Percentiles rank a stretch among this genome's conserved stretches.
phyloP scores from a whole-genome alignment of 169 alveolate species.

The Theileria parva region DNA sequence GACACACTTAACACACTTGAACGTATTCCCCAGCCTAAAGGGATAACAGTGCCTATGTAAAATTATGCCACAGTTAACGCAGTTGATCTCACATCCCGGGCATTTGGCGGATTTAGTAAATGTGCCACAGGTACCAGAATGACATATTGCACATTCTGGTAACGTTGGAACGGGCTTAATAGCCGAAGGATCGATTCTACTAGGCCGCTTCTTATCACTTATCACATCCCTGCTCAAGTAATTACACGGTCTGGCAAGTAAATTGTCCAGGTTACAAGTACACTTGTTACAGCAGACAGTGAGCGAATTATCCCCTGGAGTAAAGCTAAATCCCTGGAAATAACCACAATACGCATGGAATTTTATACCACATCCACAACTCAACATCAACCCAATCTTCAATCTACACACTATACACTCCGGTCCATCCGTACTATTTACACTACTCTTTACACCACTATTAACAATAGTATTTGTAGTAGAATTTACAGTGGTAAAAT shows the following conservation, averaged over 20 bases:
- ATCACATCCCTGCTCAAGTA: neutral
- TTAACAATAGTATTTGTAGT: neutral
- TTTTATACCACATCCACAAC: conserved; percentile 54
- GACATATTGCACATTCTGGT: no score
- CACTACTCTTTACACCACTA: neutral
- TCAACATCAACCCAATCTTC: conserved; percentile 30
- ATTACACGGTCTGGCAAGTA: neutral
- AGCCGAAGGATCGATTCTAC: neutral
- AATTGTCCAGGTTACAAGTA: neutral
- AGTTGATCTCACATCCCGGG: neutral
- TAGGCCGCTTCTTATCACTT: neutral
- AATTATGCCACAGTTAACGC: neutral
- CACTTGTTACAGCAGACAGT: no score
- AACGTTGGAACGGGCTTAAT: neutral
- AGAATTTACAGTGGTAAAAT: conserved; percentile 19
- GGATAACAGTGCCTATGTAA: neutral
- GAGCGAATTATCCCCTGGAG: neutral
- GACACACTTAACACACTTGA: neutral
- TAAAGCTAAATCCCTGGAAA: conserved; percentile 67
- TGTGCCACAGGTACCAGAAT: no score
- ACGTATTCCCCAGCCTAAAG: neutral
- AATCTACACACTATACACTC: conserved; percentile 54
- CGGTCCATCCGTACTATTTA: conserved; percentile 34
- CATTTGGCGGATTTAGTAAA: no score
- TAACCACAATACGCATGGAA: conserved; percentile 79